phyloP scores from a whole-genome alignment of 2,329 filamentous ascomycete species.

The Tolypocladium pustulatum region DNA sequence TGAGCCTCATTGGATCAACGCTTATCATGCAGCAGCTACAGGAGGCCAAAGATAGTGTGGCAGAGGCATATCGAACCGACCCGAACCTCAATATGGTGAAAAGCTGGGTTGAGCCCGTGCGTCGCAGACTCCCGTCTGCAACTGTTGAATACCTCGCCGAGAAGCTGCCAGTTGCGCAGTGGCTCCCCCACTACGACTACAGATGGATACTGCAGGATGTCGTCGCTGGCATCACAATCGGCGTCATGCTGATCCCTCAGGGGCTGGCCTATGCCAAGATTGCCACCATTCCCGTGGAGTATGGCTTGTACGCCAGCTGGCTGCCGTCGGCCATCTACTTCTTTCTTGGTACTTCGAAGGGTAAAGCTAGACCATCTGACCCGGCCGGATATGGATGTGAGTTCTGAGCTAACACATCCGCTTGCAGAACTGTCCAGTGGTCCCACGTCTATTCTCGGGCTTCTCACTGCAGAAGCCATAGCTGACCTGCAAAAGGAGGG shows the following conservation, averaged over 20 bases:
- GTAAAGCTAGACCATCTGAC: constrained; percentile 16
- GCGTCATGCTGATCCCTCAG: constrained; percentile 50
- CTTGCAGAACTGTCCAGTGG: constrained; percentile 47
- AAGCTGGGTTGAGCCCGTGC: constrained; percentile 12
- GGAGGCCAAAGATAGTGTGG: constrained; percentile 8
- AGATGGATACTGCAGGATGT: constrained; percentile 52
- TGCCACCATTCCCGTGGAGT: constrained; percentile 49
- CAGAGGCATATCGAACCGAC: constrained; percentile 12
- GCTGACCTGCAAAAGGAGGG: constrained; percentile 35
- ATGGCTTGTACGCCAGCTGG: constrained; percentile 51
- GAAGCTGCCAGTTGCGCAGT: constrained; percentile 51
- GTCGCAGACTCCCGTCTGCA: constrained; percentile 34
- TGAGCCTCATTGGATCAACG: background rate
- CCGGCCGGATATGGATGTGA: background rate
- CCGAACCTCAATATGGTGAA: constrained; percentile 14
- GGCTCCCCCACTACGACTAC: constrained; percentile 51
- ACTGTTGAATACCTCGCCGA: constrained; percentile 45
- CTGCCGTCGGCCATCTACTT: constrained; percentile 45
- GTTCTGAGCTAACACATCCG: background rate
- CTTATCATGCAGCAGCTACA: constrained; percentile 10
- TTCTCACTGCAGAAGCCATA: constrained; percentile 52
- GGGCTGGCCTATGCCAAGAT: constrained; percentile 53
- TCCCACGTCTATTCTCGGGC: constrained; percentile 53
- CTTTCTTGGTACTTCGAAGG: constrained; percentile 53
- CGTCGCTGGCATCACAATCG: constrained; percentile 51